These are phyloP conservation scores for Delphinella strobiligena DNA, from an alignment of 2,329 filamentous ascomycete species.

Conservation along the genomic window DNA sequence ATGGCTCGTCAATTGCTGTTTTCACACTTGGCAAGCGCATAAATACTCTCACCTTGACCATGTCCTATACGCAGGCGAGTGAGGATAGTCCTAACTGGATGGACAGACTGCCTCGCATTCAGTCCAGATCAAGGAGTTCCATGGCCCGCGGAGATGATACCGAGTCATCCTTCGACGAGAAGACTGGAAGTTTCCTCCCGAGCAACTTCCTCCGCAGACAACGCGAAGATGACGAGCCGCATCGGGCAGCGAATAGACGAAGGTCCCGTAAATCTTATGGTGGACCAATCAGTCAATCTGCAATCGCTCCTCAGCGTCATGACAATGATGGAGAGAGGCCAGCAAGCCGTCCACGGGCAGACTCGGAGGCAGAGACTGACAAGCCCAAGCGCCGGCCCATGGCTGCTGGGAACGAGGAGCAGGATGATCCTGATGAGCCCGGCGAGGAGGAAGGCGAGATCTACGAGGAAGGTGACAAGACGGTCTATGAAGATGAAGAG, in stretches of 20 bases:
- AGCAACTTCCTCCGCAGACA: conserved; percentile 72
- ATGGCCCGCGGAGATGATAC: conserved; percentile 61
- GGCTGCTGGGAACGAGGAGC: not conserved
- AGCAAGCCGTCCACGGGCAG: conserved; percentile 20
- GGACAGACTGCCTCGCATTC: conserved; percentile 72
- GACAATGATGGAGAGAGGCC: conserved; percentile 2
- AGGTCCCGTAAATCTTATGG: conserved; percentile 51
- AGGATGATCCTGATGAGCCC: conserved; percentile 14
- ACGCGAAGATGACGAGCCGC: conserved; percentile 57
- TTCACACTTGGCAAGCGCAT: conserved; percentile 97
- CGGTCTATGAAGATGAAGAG: conserved; percentile 74
- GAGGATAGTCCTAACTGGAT: conserved; percentile 91
- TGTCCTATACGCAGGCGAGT: conserved; percentile 86
- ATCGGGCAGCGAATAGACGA: conserved; percentile 55
- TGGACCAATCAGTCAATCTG: conserved; percentile 79
- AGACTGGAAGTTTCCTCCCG: conserved; percentile 53
- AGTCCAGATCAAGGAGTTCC: conserved; percentile 69
- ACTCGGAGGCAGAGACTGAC: conserved; percentile 19
- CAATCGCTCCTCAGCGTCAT: conserved; percentile 54
- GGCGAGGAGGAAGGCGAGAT: conserved; percentile 44
- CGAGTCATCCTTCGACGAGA: conserved; percentile 44
- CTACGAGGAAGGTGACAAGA: conserved; percentile 67
- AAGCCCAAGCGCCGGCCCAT: not conserved
- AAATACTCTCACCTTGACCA: conserved; percentile 87
- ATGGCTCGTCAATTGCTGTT: conserved; percentile 95